These are phyloP conservation scores for Murraya koenigii DNA, from an alignment of 345 rosid species.

Conservation along the genomic window DNA sequence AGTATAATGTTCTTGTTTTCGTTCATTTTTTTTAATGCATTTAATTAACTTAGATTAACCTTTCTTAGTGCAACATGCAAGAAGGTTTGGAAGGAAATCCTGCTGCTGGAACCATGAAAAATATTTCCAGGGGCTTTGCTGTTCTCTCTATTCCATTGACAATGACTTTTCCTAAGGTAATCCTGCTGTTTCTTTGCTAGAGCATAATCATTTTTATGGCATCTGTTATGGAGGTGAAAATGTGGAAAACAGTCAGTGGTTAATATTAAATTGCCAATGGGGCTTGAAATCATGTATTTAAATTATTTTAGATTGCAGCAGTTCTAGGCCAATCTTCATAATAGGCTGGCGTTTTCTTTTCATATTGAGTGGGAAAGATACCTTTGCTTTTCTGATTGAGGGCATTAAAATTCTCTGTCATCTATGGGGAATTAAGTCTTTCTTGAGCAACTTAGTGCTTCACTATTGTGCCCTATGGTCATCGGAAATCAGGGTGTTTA, in stretches of 20 bases:
- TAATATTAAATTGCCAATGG: not conserved
- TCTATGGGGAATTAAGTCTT: not conserved
- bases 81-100: slow-evolving; percentile 95
- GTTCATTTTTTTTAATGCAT: not conserved
- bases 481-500: not conserved
- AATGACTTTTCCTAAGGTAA: slow-evolving; percentile 73
- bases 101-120: slow-evolving; percentile 50
- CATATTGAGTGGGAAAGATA: not conserved
- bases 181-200: not conserved
- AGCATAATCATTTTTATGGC: not conserved
- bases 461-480: not conserved
- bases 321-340: not conserved
- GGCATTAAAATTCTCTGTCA: not conserved
- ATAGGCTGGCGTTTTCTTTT: not conserved
- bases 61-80: slow-evolving; percentile 63
- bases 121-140: slow-evolving; percentile 57
- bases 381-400: not conserved
- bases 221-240: not conserved
- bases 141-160: slow-evolving; percentile 69
- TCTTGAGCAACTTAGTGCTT: not conserved
- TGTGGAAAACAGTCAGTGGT: not conserved
- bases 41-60: slow-evolving; percentile 8
- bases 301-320: not conserved
- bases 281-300: not conserved
- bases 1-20: not conserved